Evolutionary conservation across 352 stramenopile species (phyloP).

Genomic region (Peronospora destructor): DNA sequence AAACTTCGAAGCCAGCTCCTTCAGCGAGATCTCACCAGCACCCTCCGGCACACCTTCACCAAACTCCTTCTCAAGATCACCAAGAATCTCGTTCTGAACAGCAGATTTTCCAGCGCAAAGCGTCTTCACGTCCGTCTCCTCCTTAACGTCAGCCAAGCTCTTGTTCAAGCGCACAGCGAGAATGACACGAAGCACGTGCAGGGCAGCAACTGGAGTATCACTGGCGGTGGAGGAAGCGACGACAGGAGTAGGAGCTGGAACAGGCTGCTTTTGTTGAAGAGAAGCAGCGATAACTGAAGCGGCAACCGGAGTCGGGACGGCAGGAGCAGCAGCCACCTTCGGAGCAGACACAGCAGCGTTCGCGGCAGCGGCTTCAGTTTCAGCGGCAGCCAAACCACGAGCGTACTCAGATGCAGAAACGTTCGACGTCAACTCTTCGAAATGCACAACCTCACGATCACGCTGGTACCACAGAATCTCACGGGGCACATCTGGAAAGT

Average conservation of each 20-base stretch:
- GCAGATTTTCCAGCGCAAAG: slow-evolving; percentile 80
- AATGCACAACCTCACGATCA: slow-evolving; percentile 75
- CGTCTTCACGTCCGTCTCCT: slow-evolving; percentile 71
- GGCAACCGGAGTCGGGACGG: slow-evolving; percentile 27
- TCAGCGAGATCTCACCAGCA: slow-evolving; percentile 64
- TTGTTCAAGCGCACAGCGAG: slow-evolving; percentile 75
- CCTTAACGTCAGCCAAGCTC: slow-evolving; percentile 52
- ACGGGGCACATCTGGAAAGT: slow-evolving; percentile 45
- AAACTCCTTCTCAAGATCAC: slow-evolving; percentile 85
- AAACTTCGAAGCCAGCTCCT: slow-evolving; percentile 66
- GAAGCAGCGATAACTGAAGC: slow-evolving; percentile 17
- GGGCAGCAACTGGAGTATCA: slow-evolving; percentile 56
- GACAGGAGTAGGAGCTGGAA: slow-evolving; percentile 11
- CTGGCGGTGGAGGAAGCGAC: slow-evolving; percentile 20
- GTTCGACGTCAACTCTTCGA: slow-evolving; percentile 56
- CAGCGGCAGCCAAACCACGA: slow-evolving; percentile 33
- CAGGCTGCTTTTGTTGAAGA: slow-evolving; percentile 16
- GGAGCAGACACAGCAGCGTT: slow-evolving; percentile 35
- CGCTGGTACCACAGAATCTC: slow-evolving; percentile 83
- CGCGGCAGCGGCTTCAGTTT: slow-evolving; percentile 22
- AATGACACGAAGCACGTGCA: slow-evolving; percentile 72
- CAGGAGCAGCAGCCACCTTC: slow-evolving; percentile 28
- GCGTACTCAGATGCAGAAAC: slow-evolving; percentile 63
- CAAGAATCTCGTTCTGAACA: slow-evolving; percentile 85
- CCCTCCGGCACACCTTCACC: slow-evolving; percentile 56